Evolutionary conservation across 768 basidiomycete genomes (phyloP), one percentile per base, ranked within the genome.

Genomic region (Tulasnella sp.): DNA sequence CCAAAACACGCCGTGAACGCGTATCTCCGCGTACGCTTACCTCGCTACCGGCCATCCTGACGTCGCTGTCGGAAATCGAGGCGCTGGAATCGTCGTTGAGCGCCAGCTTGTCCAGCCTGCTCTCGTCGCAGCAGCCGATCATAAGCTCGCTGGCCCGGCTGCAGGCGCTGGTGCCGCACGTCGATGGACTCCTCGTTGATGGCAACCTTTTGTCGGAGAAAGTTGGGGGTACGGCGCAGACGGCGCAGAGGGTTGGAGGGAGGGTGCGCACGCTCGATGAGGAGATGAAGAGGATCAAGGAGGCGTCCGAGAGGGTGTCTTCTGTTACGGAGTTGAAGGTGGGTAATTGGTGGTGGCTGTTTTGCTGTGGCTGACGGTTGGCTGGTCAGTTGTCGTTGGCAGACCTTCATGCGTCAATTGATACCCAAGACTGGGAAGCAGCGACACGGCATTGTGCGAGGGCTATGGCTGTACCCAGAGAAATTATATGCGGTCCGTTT

Each of bases 271-370:
- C 79, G 4, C 75, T 99, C 41, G 96, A 99, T 67, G 84, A 90
- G 66, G 91, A 98, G 72, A 93, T 98, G 82, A 75, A 81, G 15
- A 76, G 90, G 54, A 86, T 99, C 15, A 77, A 83, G 17, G 86
- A 90, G 67, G 88, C 92, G 12, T 81, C 79, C n/a, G 96, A 98
- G 58, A 79, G 88, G 49, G 88, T 98, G 8, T 83, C 81, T 4
- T 88, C 91, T 66, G 89, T 97, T 37, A 85, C 96, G 73, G 96
- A 98, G 59, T 79, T 99, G 63, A 97, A 96, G 78, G 92, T 88
- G 60, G 54, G 65, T 29, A 25, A n/a, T n/a, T n/a, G 6, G 42
- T 14, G 29, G 27, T 7, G 21, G 15, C 46, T 7, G 52, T 59
- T 53, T 21, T 1, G 35, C 9, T 48, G 7, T 31, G 11, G 36